A percentile compares a stretch with the other conserved stretches of the same genome.
Evolutionary conservation across 2,329 filamentous ascomycete species (phyloP).

Genomic region (Keithomyces neogunnii): DNA sequence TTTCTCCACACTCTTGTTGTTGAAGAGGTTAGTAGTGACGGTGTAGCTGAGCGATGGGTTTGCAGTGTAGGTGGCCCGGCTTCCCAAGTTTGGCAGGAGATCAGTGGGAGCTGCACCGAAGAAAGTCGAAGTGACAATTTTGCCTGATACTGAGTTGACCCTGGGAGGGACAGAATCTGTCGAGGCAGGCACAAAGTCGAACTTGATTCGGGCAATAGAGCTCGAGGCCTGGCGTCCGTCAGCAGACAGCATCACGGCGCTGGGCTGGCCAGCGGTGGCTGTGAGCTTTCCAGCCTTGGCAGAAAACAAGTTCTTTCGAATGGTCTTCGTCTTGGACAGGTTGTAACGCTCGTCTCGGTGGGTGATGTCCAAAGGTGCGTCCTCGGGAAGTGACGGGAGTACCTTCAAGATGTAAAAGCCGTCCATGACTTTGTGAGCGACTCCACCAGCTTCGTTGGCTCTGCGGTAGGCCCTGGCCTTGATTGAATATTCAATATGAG

Average conservation of each 20-base stretch:
- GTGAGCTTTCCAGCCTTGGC: constrained; percentile 42
- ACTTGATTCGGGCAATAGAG: constrained; percentile 34
- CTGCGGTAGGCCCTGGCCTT: constrained; percentile 34
- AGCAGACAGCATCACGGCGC: constrained; percentile 39
- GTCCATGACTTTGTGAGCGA: constrained; percentile 28
- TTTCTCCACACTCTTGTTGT: constrained; percentile 24
- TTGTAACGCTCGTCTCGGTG: constrained; percentile 39
- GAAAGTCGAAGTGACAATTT: constrained; percentile 44
- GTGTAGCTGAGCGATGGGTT: constrained; percentile 39
- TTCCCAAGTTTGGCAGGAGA: constrained; percentile 41
- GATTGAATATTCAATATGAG: constrained; percentile 43
- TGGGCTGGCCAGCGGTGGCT: constrained; percentile 35
- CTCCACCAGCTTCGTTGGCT: neutral
- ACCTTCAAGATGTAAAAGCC: constrained; percentile 38
- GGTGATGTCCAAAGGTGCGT: constrained; percentile 42
- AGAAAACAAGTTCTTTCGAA: constrained; percentile 45
- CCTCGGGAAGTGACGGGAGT: constrained; percentile 40
- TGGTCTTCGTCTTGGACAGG: constrained; percentile 40
- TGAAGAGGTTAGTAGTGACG: constrained; percentile 32
- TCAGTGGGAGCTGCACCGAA: constrained; percentile 38
- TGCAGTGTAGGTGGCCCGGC: constrained; percentile 29
- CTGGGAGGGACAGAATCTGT: constrained; percentile 36
- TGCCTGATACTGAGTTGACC: constrained; percentile 39
- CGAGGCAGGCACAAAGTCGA: constrained; percentile 39
- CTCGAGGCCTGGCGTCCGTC: constrained; percentile 36